Base-by-base conservation (phyloP, 768 basidiomycete genomes). In the Mycena vulgaris region DNA sequence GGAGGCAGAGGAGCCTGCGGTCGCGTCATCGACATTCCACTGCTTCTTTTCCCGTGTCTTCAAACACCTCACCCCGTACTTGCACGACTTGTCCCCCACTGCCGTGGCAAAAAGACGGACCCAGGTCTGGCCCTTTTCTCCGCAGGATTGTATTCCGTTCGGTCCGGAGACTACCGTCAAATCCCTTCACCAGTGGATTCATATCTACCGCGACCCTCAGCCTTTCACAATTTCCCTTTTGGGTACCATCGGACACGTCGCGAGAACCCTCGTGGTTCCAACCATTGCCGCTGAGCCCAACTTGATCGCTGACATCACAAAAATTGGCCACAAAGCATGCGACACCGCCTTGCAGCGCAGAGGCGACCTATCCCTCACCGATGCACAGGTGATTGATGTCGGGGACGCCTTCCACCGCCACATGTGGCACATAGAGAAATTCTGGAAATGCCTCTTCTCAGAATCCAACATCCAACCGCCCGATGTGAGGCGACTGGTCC, bases 141-240 rank as follows among this genome's bases (percentile, higher is more conserved):
- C 63, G 1, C n/a, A 64, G 27, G 63, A 55, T 16, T 64, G 63
- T 31, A 57, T 48, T 19, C 63, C 63, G 7, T 39, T 55, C 9
- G 63, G 63, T 25, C n/a, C 63, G 7, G 63, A 64, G 16, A 56
- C 7, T 17, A 64, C 63, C 30, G 31, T 56, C 63, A 63, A 63
- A 30, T 63, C 51, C 28, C 49, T 63, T 27, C 63, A 45, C 51
- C 63, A 63, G 52, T 63, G 63, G 63, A 63, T 63, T n/a, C 63
- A 55, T 45, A 17, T 63, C 3, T 63, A 63, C 40, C 63, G 63
- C 51, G 63, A 63, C 23, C 63, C 63, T 13, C 17, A 40, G n/a
- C 63, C 63, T 19, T 63, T 53, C 21, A 25, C 63, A 16, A 40
- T 63, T 11, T 63, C 63, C 27, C 63, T 63, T 25, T 23, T 63